These are phyloP conservation scores for Stellera chamaejasme DNA, from an alignment of 345 rosid species.

Conservation along the genomic window DNA sequence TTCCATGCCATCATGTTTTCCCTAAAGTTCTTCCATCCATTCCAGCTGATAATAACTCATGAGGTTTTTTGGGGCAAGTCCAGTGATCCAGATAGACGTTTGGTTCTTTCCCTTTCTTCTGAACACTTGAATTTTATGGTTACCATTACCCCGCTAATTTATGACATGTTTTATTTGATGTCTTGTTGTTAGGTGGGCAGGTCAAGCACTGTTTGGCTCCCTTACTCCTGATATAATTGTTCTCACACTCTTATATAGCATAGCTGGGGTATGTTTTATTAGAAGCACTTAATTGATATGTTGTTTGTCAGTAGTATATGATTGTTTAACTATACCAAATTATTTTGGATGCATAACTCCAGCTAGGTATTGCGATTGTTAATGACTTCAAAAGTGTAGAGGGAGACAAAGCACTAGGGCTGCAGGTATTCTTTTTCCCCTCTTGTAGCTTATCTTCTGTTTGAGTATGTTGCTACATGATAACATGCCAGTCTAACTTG, in stretches of 20 bases:
- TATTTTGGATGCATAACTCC: slow-evolving; percentile 12
- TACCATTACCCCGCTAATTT: slow-evolving; percentile 3
- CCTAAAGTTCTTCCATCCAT: too few relatives aligned
- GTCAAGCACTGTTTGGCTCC: slow-evolving; percentile 96
- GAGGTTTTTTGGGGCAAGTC: too few relatives aligned
- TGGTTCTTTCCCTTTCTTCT: too few relatives aligned
- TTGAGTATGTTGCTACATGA: not conserved
- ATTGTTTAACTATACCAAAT: slow-evolving; percentile 3
- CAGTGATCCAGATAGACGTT: too few relatives aligned
- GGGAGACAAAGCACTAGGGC: slow-evolving; percentile 94
- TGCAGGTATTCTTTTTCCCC: slow-evolving; percentile 42
- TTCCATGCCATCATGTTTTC: too few relatives aligned
- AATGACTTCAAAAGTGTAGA: slow-evolving; percentile 97
- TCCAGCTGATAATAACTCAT: too few relatives aligned
- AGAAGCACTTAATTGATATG: not conserved
- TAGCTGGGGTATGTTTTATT: slow-evolving; percentile 75
- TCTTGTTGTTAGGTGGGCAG: slow-evolving; percentile 81
- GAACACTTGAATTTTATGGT: not conserved
- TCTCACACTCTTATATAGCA: slow-evolving; percentile 90
- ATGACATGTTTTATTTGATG: slow-evolving; percentile 2
- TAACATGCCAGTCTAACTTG: not conserved
- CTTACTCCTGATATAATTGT: slow-evolving; percentile 88
- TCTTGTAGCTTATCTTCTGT: slow-evolving; percentile 1
- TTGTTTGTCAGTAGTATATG: not conserved
- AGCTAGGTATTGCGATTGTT: slow-evolving; percentile 93